Evolutionary conservation across 1,284 basidiomycete species (phyloP), one percentile per base, ranked within the genome.

Genomic region (Ustilago shanxiensis): DNA sequence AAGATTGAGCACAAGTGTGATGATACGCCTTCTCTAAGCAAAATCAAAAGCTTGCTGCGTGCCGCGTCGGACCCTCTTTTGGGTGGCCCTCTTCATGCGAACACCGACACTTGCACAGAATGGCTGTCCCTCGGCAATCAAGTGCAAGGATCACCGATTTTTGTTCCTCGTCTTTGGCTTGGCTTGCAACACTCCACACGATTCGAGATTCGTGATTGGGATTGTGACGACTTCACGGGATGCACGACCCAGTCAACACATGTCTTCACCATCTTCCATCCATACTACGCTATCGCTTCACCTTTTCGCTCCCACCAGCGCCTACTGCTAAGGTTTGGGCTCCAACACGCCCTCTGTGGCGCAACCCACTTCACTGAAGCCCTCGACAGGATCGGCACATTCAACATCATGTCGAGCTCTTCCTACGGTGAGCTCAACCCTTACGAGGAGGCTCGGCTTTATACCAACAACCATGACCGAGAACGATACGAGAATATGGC

Each of bases 401-500:
- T 16, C 45, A n/a, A 7, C 54, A 45, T 9, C 54, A 73, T 68
- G 71, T 64, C 71, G 28, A 61, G 50, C 61, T 72, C 74, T 18
- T 72, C 69, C 0, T 64, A 77, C 57, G 67, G 59, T 26, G 68
- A 76, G 50, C 65, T 80, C 49, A 80, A 80, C 26, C 75, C 76
- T 14, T 80, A 77, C 59, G 72, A 98, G 89, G 95, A 98, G 86
- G 94, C 93, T 14, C 90, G 94, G 51, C 89, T 98, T 18, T 95
- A 95, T 88, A 91, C 90, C 7, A 94, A 91, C 50, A 96, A 96
- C 83, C 89, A 93, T 9, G 94, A 97, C 85, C 89, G 96, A 66
- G 96, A 98, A 86, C 91, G 91, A 80, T 93, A 93, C 83, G 95
- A 93, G 81, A 92, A 93, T 35, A 89, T 95, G 37, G 93, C 94